Conservation (phyloP, 192 early-diverging fungal genomes). For the Umbelopsis vinacea region DNA sequence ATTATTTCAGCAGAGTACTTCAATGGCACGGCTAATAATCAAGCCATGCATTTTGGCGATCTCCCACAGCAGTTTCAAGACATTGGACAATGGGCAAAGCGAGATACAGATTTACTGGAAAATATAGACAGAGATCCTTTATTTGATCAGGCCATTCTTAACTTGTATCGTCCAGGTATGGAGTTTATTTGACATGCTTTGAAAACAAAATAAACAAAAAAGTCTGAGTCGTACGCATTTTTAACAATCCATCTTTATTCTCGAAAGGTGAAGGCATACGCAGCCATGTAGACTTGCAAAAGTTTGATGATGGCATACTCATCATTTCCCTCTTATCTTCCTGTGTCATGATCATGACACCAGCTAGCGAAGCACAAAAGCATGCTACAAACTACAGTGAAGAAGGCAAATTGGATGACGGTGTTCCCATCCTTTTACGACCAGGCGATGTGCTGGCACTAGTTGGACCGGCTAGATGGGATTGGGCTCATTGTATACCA, state of each 20-base stretch:
- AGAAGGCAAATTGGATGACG: neutral
- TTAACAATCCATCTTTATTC: neutral
- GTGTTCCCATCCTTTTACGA: constrained; percentile 36
- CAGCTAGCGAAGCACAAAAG: constrained; percentile 31
- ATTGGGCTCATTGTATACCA: constrained; percentile 57
- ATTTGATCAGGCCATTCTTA: constrained; percentile 60
- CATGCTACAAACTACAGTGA: constrained; percentile 29
- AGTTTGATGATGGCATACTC: constrained; percentile 58
- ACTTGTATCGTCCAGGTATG: constrained; percentile 48
- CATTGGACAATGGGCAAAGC: constrained; percentile 22
- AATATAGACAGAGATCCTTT: constrained; percentile 41
- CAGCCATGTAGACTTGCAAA: constrained; percentile 53
- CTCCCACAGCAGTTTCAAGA: constrained; percentile 39
- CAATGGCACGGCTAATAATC: constrained; percentile 32
- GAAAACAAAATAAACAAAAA: too few relatives aligned
- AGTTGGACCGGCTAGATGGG: constrained; percentile 46
- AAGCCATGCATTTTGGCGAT: constrained; percentile 55
- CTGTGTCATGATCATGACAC: constrained; percentile 55
- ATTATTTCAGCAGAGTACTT: constrained; percentile 37
- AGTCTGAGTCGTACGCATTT: neutral
- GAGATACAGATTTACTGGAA: constrained; percentile 26
- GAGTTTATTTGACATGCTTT: neutral
- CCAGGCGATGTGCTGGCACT: constrained; percentile 49
- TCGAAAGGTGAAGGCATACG: constrained; percentile 49
- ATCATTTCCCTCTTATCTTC: constrained; percentile 51